phyloP scores from a whole-genome alignment of 1,284 basidiomycete species.

The Taiwanofungus camphoratus region DNA sequence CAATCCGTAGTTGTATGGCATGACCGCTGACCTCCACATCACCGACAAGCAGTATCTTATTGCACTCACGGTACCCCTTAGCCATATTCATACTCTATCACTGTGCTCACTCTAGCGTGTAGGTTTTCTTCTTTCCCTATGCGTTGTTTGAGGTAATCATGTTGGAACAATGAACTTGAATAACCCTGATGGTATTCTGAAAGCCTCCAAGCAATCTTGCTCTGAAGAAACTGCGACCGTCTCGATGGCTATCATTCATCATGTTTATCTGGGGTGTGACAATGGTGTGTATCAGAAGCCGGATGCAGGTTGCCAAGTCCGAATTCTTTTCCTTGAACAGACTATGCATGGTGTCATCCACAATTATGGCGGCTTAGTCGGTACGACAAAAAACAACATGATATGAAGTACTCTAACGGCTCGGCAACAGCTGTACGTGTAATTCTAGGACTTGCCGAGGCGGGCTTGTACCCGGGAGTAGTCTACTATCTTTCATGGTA shows the following conservation, averaged over 20 bases:
- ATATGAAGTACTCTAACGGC: neutral
- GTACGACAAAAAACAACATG: slow-evolving; percentile 12
- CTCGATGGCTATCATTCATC: slow-evolving; percentile 33
- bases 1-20: slow-evolving; percentile 42
- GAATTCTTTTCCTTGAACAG: slow-evolving; percentile 11
- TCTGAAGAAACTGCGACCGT: slow-evolving; percentile 35
- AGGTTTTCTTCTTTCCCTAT: slow-evolving; percentile 59
- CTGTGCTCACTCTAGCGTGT: neutral
- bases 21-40: slow-evolving; percentile 51
- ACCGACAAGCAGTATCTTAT: slow-evolving; percentile 62
- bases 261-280: slow-evolving; percentile 30
- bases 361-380: slow-evolving; percentile 28
- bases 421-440: slow-evolving; percentile 26
- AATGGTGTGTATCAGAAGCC: slow-evolving; percentile 20
- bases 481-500: slow-evolving; percentile 35
- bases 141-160: slow-evolving; percentile 47
- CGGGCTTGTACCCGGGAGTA: slow-evolving; percentile 33
- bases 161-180: neutral
- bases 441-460: slow-evolving; percentile 32
- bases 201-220: slow-evolving; percentile 34
- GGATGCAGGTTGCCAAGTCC: no score
- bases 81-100: neutral
- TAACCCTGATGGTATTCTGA: neutral
- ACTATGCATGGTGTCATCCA: slow-evolving; percentile 28
- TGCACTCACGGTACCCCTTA: slow-evolving; percentile 39